Conservation (phyloP, 2,329 filamentous ascomycete species). For the Apiospora hydei region DNA sequence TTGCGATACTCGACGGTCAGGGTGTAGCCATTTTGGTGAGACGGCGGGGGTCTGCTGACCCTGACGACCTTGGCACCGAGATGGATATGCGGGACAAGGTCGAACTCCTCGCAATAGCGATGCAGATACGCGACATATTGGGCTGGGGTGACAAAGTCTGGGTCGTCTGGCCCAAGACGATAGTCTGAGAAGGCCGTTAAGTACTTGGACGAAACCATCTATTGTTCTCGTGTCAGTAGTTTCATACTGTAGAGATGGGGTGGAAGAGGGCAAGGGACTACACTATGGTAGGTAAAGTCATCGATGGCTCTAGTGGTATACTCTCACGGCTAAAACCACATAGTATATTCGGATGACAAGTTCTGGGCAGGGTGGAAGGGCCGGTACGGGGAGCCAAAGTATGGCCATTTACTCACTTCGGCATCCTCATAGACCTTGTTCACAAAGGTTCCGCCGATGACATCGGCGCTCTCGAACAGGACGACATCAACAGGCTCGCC, state of each 20-base stretch:
- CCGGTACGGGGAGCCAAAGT: background rate
- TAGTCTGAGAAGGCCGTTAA: constrained; percentile 56
- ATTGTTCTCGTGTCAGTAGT: constrained; percentile 14
- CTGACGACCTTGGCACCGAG: constrained; percentile 42
- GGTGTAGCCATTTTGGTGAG: constrained; percentile 31
- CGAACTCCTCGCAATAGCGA: constrained; percentile 48
- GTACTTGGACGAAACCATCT: constrained; percentile 53
- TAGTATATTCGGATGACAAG: too few relatives aligned
- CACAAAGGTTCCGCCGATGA: constrained; percentile 52
- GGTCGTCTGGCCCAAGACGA: constrained; percentile 45
- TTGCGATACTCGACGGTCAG: constrained; percentile 30
- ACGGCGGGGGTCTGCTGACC: constrained; percentile 29
- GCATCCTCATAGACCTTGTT: constrained; percentile 53
- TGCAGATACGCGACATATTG: constrained; percentile 53
- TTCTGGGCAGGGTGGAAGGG: too few relatives aligned
- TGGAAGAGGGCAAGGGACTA: too few relatives aligned
- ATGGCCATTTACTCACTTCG: constrained; percentile 40
- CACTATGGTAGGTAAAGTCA: too few relatives aligned
- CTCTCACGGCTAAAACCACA: too few relatives aligned
- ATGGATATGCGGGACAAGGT: constrained; percentile 47
- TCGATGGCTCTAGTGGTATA: too few relatives aligned
- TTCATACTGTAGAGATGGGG: background rate
- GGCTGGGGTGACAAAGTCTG: constrained; percentile 52
- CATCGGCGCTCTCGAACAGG: constrained; percentile 50
- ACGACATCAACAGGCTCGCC: constrained; percentile 47